Conservation (phyloP, 2,329 filamentous ascomycete genomes). For the Didymella pomorum region DNA sequence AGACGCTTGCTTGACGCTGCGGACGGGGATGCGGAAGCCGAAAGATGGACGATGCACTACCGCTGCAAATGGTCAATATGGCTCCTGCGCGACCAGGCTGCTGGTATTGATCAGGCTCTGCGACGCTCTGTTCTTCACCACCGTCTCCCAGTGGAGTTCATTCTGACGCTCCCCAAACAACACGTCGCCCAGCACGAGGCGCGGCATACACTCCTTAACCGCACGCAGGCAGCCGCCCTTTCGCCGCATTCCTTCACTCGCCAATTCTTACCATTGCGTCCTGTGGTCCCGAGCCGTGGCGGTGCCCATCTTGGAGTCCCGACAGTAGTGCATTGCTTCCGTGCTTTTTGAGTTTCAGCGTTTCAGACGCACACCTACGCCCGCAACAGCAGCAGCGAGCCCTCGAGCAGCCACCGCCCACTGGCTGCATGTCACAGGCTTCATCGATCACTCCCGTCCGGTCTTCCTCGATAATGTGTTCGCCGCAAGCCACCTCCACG, state of each 20-base stretch:
- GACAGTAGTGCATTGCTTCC: constrained; percentile 7
- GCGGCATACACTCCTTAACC: constrained; percentile 7
- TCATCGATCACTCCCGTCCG: background rate
- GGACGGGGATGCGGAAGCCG: constrained; percentile 23
- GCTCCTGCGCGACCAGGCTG: constrained; percentile 10
- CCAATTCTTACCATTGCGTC: background rate
- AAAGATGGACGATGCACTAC: constrained; percentile 13
- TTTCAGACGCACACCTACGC: constrained; percentile 13
- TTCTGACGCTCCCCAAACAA: constrained; percentile 4
- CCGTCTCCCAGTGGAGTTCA: constrained; percentile 20
- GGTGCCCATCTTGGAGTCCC: constrained; percentile 1
- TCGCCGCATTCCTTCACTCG: constrained; percentile 10
- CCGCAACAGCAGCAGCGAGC: constrained; percentile 4
- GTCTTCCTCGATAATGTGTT: constrained; percentile 37
- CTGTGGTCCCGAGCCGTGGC: constrained; percentile 6
- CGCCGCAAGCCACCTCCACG: constrained; percentile 18
- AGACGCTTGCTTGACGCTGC: background rate
- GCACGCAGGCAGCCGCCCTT: background rate
- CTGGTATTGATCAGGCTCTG: constrained; percentile 16
- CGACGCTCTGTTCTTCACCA: constrained; percentile 26
- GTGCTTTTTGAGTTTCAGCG: constrained; percentile 20
- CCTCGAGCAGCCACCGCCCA: background rate
- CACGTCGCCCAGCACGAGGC: constrained; percentile 7
- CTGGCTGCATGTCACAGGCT: background rate
- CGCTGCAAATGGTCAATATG: background rate